These are phyloP conservation scores for Chlorophyllum brunneum DNA, from an alignment of 768 basidiomycete species.

Conservation along the genomic window DNA sequence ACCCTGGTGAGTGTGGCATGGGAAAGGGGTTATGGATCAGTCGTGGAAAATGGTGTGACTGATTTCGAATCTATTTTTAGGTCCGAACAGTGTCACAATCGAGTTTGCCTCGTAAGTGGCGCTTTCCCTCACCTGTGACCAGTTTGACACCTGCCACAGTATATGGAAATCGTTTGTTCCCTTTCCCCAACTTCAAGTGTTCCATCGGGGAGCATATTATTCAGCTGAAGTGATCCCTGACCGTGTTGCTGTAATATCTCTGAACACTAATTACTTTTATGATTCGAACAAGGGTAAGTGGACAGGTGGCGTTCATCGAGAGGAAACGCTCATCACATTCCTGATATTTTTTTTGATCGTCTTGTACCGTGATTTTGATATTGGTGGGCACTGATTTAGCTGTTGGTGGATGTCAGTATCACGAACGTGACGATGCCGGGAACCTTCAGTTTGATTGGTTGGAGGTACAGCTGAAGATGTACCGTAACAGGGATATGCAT, in stretches of 20 bases:
- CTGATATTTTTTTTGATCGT: constrained; percentile 14
- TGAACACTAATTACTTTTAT: constrained; percentile 92
- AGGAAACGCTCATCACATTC: constrained; percentile 3
- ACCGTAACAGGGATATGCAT: constrained; percentile 70
- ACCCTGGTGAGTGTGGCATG: constrained; percentile 40
- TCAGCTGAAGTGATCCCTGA: constrained; percentile 76
- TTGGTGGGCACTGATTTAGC: constrained; percentile 36
- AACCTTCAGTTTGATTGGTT: constrained; percentile 89
- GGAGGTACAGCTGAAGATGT: constrained; percentile 73
- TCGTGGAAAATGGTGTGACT: constrained; percentile 1
- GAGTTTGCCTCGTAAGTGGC: constrained; percentile 62
- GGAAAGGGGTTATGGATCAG: not conserved
- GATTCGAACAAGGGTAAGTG: constrained; percentile 76
- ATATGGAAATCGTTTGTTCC: constrained; percentile 86
- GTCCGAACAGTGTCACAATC: constrained; percentile 65
- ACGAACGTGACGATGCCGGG: constrained; percentile 73
- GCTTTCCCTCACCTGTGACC: constrained; percentile 5
- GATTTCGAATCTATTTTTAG: constrained; percentile 30
- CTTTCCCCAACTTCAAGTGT: constrained; percentile 71
- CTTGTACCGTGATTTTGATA: not conserved
- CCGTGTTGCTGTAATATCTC: constrained; percentile 70
- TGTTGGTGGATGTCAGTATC: constrained; percentile 68
- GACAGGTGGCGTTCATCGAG: not conserved
- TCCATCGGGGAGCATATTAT: constrained; percentile 86
- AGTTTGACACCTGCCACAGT: constrained; percentile 29